phyloP scores from a whole-genome alignment of 768 basidiomycete genomes.

The Mycena leptocephala region DNA sequence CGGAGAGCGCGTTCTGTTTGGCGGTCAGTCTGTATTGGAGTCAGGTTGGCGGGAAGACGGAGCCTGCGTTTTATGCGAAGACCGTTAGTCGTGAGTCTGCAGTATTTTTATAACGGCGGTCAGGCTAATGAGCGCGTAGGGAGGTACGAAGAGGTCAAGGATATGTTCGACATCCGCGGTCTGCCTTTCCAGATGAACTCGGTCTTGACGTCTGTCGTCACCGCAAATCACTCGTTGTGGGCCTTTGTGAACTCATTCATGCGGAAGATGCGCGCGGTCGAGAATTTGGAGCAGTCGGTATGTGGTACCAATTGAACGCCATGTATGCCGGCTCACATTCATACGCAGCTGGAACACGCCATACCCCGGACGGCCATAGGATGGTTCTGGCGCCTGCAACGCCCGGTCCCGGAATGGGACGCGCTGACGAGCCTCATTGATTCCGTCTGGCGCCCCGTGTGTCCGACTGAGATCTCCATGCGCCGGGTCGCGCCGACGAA shows the following conservation, averaged over 20 bases:
- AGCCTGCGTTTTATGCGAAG: conserved; percentile 24
- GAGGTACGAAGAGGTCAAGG: conserved; percentile 15
- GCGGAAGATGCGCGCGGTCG: conserved; percentile 7
- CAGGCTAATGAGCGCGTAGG: background rate
- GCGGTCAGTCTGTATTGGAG: conserved; percentile 27
- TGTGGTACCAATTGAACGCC: background rate
- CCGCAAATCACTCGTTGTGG: conserved; percentile 20
- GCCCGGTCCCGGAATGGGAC: conserved; percentile 13
- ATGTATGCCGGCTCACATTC: background rate
- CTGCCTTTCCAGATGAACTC: conserved; percentile 16
- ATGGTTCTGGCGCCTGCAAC: conserved; percentile 14
- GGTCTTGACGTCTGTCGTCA: background rate
- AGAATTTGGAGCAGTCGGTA: conserved; percentile 16
- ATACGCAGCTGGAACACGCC: conserved; percentile 1
- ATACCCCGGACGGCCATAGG: conserved; percentile 1
- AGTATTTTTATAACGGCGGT: too few relatives aligned
- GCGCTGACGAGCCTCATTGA: conserved; percentile 1
- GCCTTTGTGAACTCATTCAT: conserved; percentile 15
- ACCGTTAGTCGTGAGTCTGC: background rate
- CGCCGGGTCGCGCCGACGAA: conserved; percentile 6
- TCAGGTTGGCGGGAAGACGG: conserved; percentile 13
- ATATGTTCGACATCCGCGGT: conserved; percentile 16
- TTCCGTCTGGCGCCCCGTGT: conserved; percentile 13
- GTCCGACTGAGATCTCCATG: conserved; percentile 5
- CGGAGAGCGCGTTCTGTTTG: conserved; percentile 20